phyloP scores from a whole-genome alignment of 2,329 filamentous ascomycete genomes.

The Colletotrichum cuscutae region DNA sequence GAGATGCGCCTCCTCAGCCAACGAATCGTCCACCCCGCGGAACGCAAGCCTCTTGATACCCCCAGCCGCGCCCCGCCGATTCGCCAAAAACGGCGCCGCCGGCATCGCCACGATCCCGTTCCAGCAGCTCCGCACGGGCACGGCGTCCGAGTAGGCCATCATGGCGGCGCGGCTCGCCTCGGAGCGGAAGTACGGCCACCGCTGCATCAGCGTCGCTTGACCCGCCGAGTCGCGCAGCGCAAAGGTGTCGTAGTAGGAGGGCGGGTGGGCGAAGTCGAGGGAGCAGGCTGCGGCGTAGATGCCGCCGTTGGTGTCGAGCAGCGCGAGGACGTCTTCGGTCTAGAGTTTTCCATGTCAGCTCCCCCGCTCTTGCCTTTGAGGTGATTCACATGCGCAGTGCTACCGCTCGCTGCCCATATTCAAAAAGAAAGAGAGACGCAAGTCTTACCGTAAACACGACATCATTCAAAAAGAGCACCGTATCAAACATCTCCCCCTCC shows the following conservation, averaged over 20 bases:
- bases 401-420: too few relatives aligned
- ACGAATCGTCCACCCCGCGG: constrained; percentile 70
- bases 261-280: constrained; percentile 66
- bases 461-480: constrained; percentile 71
- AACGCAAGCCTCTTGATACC: constrained; percentile 59
- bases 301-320: constrained; percentile 67
- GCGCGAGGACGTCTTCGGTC: constrained; percentile 64
- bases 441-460: constrained; percentile 66
- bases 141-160: constrained; percentile 56
- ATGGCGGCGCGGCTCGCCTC: constrained; percentile 63
- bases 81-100: constrained; percentile 63
- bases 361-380: background rate
- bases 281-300: constrained; percentile 71
- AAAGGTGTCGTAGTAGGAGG: constrained; percentile 71
- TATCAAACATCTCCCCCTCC: constrained; percentile 64
- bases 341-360: constrained; percentile 38
- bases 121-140: constrained; percentile 58
- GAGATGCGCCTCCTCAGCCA: constrained; percentile 67
- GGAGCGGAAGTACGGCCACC: constrained; percentile 69
- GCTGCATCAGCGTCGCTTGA: constrained; percentile 60
- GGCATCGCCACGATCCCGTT: constrained; percentile 62
- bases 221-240: constrained; percentile 66
- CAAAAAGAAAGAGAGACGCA: background rate
- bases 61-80: constrained; percentile 28
- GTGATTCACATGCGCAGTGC: background rate